phyloP scores from a whole-genome alignment of 225 moss, liverwort and hornwort genomes.

The Asterella californica region DNA sequence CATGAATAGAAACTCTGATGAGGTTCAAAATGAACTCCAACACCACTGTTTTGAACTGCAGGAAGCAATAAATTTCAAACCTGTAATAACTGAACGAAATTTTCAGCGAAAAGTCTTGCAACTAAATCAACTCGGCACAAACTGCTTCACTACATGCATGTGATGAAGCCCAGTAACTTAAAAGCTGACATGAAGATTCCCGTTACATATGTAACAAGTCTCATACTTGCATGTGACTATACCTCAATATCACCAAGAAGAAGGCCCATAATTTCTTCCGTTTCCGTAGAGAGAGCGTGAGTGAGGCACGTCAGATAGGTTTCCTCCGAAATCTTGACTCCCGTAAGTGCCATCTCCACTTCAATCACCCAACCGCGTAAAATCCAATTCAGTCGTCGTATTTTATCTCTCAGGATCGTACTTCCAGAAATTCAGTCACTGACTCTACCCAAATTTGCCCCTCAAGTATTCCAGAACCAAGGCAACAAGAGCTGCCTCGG shows the following conservation, averaged over 20 bases:
- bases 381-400: constrained; percentile 3
- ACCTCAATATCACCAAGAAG: constrained; percentile 86
- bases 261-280: constrained; percentile 98
- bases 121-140: neutral
- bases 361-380: neutral
- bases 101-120: neutral
- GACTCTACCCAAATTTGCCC: neutral
- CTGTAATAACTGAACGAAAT: too few relatives aligned
- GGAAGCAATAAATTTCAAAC: too few relatives aligned
- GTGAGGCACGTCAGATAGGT: constrained; percentile 90
- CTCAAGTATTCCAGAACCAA: neutral
- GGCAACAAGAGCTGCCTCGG: neutral
- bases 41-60: too few relatives aligned
- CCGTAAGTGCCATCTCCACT: constrained; percentile 61
- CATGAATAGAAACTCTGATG: neutral
- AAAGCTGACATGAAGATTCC: neutral
- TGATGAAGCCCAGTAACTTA: neutral
- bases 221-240: neutral
- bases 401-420: too few relatives aligned
- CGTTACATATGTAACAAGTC: neutral
- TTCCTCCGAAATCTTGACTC: constrained; percentile 85
- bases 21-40: neutral
- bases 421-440: neutral
- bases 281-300: constrained; percentile 90
- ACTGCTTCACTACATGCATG: neutral